Conservation (phyloP, 164 flowering plant genomes). For the Magnolia changhungtana region DNA sequence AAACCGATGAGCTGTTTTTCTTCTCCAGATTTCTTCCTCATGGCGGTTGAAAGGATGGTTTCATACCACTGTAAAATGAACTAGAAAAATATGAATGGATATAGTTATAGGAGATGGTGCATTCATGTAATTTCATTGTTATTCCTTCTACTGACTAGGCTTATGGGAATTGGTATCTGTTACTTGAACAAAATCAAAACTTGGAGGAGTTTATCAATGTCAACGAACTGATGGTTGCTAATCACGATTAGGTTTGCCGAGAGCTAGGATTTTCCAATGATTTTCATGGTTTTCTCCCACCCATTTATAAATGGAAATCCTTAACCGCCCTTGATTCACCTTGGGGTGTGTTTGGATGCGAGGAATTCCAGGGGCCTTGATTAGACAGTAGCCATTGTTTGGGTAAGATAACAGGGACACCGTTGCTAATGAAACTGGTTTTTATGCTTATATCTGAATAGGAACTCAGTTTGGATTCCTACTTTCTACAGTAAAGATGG, state of each 20-base stretch:
- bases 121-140: not conserved
- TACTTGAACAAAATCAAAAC: not conserved
- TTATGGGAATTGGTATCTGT: not conserved
- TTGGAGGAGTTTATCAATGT: not conserved
- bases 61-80: conserved; percentile 69
- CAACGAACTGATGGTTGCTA: not conserved
- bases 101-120: not conserved
- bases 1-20: conserved; percentile 51
- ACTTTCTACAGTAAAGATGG: too few species aligned
- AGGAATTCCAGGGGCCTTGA: too few species aligned
- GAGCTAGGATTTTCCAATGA: not conserved
- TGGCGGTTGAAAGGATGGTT: conserved; percentile 65
- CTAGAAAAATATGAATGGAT: not conserved
- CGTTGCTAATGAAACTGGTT: too few species aligned
- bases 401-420: too few species aligned
- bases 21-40: conserved; percentile 70
- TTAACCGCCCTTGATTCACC: too few species aligned
- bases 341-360: too few species aligned
- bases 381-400: too few species aligned
- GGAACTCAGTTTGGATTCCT: too few species aligned
- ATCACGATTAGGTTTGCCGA: not conserved
- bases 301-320: not conserved
- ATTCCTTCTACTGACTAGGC: not conserved
- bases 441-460: too few species aligned
- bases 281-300: not conserved